phyloP scores from a whole-genome alignment of 1,139 yeast genomes.

The Scheffersomyces titani region DNA sequence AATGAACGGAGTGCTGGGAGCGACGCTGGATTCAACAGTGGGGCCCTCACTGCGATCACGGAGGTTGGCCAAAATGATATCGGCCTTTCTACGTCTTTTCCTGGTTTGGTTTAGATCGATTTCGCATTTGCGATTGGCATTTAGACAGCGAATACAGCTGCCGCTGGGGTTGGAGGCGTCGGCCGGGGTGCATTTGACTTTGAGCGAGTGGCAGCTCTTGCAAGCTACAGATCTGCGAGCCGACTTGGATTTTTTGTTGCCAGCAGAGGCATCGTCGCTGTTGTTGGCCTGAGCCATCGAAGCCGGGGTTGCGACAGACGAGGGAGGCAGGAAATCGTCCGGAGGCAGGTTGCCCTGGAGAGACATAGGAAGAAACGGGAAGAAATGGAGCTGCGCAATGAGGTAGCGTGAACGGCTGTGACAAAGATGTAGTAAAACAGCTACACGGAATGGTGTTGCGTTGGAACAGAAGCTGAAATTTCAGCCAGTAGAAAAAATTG shows the following conservation, averaged over 20 bases:
- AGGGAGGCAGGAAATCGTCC: not conserved
- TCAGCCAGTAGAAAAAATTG: not conserved
- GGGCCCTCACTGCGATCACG: not conserved
- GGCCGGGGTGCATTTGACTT: constrained; percentile 80
- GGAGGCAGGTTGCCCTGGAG: not conserved
- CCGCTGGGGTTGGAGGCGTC: constrained; percentile 57
- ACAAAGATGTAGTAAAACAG: not conserved
- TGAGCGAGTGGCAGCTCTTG: constrained; percentile 74
- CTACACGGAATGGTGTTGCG: not conserved
- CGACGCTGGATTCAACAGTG: not conserved
- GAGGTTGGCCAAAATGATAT: constrained; percentile 17
- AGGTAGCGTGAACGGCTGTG: not conserved
- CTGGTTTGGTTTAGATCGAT: constrained; percentile 64
- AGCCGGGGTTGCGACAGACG: not conserved
- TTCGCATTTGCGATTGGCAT: constrained; percentile 63
- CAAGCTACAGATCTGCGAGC: constrained; percentile 59
- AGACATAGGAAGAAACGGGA: not conserved
- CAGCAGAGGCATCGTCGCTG: not conserved
- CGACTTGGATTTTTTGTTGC: constrained; percentile 9
- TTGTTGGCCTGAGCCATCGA: not conserved
- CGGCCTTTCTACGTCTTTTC: constrained; percentile 49
- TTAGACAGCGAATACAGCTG: constrained; percentile 76
- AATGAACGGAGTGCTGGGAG: not conserved
- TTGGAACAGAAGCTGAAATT: not conserved
- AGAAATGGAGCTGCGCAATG: not conserved